Conservation (phyloP, 1,139 yeast genomes). For the Saccharomyces uvarum region DNA sequence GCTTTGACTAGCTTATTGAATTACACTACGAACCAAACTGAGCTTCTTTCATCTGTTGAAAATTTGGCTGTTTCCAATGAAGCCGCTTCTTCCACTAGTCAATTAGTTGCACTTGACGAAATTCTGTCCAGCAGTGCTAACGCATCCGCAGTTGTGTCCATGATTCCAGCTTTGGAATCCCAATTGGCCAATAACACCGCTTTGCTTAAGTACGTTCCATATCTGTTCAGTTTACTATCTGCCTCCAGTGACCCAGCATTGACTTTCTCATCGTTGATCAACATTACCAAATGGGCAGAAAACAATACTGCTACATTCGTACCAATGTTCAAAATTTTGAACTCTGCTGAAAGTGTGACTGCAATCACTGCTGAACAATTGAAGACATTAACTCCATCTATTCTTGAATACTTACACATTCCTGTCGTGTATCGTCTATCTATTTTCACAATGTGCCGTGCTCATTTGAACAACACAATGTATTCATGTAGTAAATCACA, state of each 20-base stretch:
- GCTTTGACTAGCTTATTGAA: constrained; percentile 16
- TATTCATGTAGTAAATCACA: constrained; percentile 22
- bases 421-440: constrained; percentile 27
- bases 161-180: constrained; percentile 16
- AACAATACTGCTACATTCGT: constrained; percentile 20
- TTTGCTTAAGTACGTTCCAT: constrained; percentile 17
- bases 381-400: constrained; percentile 19
- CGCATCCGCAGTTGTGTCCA: constrained; percentile 18
- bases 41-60: constrained; percentile 16
- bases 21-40: constrained; percentile 18
- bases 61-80: constrained; percentile 19
- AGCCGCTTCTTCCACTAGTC: constrained; percentile 20
- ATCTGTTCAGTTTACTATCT: constrained; percentile 20
- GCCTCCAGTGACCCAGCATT: constrained; percentile 24
- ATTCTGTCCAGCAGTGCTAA: constrained; percentile 21
- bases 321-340: constrained; percentile 22
- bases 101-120: constrained; percentile 21
- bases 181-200: constrained; percentile 14
- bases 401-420: constrained; percentile 23
- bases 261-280: constrained; percentile 23
- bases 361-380: constrained; percentile 18
- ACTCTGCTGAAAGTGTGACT: constrained; percentile 12
- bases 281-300: constrained; percentile 24
- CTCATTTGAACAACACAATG: constrained; percentile 17
- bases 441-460: constrained; percentile 28